phyloP scores from a whole-genome alignment of 2,329 filamentous ascomycete genomes.

The Phoma sp. region DNA sequence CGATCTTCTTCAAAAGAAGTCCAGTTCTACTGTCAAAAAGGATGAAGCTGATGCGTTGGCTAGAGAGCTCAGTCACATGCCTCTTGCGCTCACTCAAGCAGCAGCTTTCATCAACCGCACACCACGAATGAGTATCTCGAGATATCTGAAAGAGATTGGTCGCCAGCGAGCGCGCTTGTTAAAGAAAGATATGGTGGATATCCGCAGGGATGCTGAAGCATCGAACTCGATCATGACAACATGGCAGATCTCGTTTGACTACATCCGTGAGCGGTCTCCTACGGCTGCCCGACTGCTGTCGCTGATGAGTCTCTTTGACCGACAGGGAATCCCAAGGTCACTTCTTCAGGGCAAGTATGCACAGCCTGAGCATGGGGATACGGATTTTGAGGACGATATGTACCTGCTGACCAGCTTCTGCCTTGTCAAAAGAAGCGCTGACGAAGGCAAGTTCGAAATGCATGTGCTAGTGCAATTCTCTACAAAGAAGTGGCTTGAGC shows the following conservation, averaged over 20 bases:
- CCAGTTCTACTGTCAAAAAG: not conserved
- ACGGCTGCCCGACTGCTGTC: slow-evolving; percentile 54
- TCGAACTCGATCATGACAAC: slow-evolving; percentile 41
- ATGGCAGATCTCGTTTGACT: slow-evolving; percentile 45
- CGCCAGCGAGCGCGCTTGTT: not conserved
- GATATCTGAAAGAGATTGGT: not conserved
- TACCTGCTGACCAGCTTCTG: slow-evolving; percentile 23
- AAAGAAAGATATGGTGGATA: not conserved
- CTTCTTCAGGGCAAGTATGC: slow-evolving; percentile 24
- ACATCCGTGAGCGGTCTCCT: slow-evolving; percentile 41
- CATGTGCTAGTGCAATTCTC: slow-evolving; percentile 31
- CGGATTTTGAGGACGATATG: slow-evolving; percentile 29
- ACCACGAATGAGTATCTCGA: slow-evolving; percentile 6
- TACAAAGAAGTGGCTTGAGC: slow-evolving; percentile 28
- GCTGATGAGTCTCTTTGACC: slow-evolving; percentile 40
- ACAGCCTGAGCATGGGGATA: not conserved
- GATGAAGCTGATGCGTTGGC: slow-evolving; percentile 1
- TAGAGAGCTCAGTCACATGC: slow-evolving; percentile 12
- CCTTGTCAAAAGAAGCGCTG: slow-evolving; percentile 13
- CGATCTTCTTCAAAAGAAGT: slow-evolving; percentile 20
- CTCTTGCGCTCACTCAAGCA: slow-evolving; percentile 14
- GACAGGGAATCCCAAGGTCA: slow-evolving; percentile 29
- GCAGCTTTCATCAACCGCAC: slow-evolving; percentile 6
- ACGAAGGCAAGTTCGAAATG: slow-evolving; percentile 23
- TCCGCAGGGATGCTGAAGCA: not conserved